Conservation (phyloP, 768 basidiomycete species). For the Hygrophorus russula region DNA sequence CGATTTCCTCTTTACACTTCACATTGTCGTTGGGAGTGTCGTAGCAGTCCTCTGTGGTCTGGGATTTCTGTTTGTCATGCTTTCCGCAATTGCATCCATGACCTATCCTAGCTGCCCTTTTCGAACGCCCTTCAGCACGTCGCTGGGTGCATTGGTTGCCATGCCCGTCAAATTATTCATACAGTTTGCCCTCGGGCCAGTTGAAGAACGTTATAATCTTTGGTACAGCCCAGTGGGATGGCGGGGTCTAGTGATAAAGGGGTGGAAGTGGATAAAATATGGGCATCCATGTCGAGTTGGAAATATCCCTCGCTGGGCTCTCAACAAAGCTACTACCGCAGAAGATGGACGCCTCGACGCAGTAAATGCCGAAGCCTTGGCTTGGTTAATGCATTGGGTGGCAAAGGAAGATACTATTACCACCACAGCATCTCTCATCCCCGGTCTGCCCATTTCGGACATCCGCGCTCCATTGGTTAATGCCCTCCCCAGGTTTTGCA, state of each 20-base stretch:
- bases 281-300: neutral
- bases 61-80: neutral
- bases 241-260: constrained; percentile 1
- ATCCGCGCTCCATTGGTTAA: constrained; percentile 1
- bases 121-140: constrained; percentile 2
- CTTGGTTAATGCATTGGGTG: constrained; percentile 1
- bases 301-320: constrained; percentile 3
- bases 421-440: constrained; percentile 1
- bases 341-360: neutral
- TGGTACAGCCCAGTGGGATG: constrained; percentile 2
- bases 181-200: neutral
- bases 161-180: neutral
- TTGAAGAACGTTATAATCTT: neutral
- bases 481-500: constrained; percentile 4
- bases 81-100: neutral
- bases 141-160: neutral
- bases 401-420: constrained; percentile 1
- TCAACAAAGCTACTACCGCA: neutral
- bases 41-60: constrained; percentile 1
- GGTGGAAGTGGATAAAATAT: constrained; percentile 1
- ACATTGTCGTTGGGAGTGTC: neutral
- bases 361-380: constrained; percentile 2
- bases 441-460: neutral
- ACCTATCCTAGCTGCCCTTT: constrained; percentile 5
- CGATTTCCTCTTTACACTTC: constrained; percentile 3